Percentiles rank a stretch among this genome's conserved stretches.
phyloP scores from a whole-genome alignment of 331 rosid genomes.

The Telfairia occidentalis region DNA sequence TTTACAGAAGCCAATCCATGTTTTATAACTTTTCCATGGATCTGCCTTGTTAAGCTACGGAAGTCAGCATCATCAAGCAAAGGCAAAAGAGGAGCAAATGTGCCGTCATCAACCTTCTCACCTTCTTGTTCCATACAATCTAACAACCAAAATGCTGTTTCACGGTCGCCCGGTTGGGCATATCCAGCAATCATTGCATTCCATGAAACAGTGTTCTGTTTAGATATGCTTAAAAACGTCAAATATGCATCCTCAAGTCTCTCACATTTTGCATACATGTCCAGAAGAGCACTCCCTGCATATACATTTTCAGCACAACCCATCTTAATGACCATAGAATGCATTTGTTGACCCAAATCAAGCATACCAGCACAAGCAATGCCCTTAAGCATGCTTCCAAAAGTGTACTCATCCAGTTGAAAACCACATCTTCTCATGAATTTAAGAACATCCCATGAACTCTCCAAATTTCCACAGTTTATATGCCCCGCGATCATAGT shows the following conservation, averaged over 20 bases:
- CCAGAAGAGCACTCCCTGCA: constrained; percentile 62
- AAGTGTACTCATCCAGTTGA: constrained; percentile 41
- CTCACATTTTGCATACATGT: constrained; percentile 80
- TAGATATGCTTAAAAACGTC: constrained; percentile 34
- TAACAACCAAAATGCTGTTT: constrained; percentile 35
- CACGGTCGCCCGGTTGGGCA: constrained; percentile 35
- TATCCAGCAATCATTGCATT: constrained; percentile 58
- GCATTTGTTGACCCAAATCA: constrained; percentile 49
- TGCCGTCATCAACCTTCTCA: constrained; percentile 47
- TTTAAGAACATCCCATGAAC: constrained; percentile 30
- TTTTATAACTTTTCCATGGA: constrained; percentile 55
- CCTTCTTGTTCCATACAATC: constrained; percentile 48
- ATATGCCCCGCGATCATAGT: constrained; percentile 42
- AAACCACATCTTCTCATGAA: constrained; percentile 40
- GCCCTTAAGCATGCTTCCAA: constrained; percentile 67
- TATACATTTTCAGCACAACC: constrained; percentile 37
- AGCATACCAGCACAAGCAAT: constrained; percentile 23
- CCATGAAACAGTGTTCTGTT: constrained; percentile 51
- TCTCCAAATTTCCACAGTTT: constrained; percentile 23
- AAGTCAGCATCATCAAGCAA: constrained; percentile 45
- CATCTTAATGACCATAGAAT: constrained; percentile 43
- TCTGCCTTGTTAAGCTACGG: constrained; percentile 29
- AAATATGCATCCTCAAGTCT: constrained; percentile 45
- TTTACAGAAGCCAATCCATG: constrained; percentile 37
- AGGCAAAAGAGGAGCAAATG: constrained; percentile 65